These are phyloP conservation scores for Rickenella mellea DNA, from an alignment of 768 basidiomycete species.

Conservation along the genomic window DNA sequence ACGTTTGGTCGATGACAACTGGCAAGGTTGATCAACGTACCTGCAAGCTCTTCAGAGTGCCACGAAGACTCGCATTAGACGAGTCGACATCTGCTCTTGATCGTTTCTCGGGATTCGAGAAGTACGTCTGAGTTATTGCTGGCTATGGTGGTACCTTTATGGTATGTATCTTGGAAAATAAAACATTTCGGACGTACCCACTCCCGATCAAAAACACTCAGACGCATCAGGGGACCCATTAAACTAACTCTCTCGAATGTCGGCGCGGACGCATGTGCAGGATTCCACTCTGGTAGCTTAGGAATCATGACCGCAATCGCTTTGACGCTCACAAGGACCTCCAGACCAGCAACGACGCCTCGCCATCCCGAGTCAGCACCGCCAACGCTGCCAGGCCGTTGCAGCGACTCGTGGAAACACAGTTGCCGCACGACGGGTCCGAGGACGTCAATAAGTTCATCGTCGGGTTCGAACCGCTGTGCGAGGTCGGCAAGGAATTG, in stretches of 20 bases:
- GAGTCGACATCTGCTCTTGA: constrained; percentile 68
- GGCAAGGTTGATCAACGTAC: constrained; percentile 24
- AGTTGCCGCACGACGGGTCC: constrained; percentile 57
- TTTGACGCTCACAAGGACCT: constrained; percentile 74
- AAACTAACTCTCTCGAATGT: constrained; percentile 60
- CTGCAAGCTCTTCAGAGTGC: constrained; percentile 78
- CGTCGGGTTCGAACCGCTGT: constrained; percentile 67
- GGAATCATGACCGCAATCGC: constrained; percentile 76
- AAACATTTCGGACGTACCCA: constrained; percentile 44
- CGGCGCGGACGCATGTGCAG: constrained; percentile 43
- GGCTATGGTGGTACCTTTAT: constrained; percentile 50
- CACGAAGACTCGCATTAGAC: constrained; percentile 77
- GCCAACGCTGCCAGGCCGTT: constrained; percentile 57
- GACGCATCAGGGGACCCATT: constrained; percentile 74
- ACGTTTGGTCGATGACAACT: background rate
- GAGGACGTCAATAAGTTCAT: constrained; percentile 73
- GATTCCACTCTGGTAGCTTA: constrained; percentile 66
- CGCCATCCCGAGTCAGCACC: constrained; percentile 79
- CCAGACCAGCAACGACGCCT: constrained; percentile 72
- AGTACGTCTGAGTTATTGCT: constrained; percentile 66
- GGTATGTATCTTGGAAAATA: constrained; percentile 2
- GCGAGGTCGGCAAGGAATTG: constrained; percentile 80
- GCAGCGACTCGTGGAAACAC: constrained; percentile 56
- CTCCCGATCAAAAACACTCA: constrained; percentile 83
- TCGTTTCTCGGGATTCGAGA: constrained; percentile 76